Conservation (phyloP, 2,329 filamentous ascomycete genomes). For the Dactylonectria macrodidyma region DNA sequence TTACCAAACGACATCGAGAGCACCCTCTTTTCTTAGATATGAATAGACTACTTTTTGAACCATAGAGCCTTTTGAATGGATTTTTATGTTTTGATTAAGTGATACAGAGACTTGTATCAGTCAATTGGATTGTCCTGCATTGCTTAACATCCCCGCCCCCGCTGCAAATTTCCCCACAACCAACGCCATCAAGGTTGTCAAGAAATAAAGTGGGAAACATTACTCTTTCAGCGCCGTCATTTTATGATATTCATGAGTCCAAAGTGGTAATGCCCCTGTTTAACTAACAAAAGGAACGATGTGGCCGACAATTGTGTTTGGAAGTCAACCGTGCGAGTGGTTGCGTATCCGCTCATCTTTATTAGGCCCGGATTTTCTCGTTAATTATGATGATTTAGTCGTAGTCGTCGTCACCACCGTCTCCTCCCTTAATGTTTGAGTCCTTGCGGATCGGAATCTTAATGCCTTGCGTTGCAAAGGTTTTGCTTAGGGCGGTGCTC, state of each 20-base stretch:
- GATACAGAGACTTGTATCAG: no score
- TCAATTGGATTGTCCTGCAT: no score
- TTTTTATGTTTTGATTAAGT: no score
- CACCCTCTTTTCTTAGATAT: no score
- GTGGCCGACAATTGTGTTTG: neutral
- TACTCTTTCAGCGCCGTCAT: neutral
- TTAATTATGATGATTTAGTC: constrained; percentile 39
- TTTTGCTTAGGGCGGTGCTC: constrained; percentile 91
- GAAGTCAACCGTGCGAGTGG: neutral
- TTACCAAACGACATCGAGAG: no score
- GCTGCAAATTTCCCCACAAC: neutral
- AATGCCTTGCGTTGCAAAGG: constrained; percentile 93
- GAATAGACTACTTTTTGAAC: no score
- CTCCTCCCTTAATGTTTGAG: constrained; percentile 68
- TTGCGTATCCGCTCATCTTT: neutral
- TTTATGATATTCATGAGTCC: neutral
- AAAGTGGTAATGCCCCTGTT: neutral
- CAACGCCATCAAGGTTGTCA: constrained; percentile 1
- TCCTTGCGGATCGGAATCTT: constrained; percentile 98
- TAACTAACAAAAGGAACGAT: neutral
- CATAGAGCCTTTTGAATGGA: no score
- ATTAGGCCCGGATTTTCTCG: no score
- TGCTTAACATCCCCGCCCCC: neutral
- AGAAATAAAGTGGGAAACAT: neutral
- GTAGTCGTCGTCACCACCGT: constrained; percentile 66